These are phyloP conservation scores for Suillus tomentosus DNA, from an alignment of 768 basidiomycete genomes.

Conservation along the genomic window DNA sequence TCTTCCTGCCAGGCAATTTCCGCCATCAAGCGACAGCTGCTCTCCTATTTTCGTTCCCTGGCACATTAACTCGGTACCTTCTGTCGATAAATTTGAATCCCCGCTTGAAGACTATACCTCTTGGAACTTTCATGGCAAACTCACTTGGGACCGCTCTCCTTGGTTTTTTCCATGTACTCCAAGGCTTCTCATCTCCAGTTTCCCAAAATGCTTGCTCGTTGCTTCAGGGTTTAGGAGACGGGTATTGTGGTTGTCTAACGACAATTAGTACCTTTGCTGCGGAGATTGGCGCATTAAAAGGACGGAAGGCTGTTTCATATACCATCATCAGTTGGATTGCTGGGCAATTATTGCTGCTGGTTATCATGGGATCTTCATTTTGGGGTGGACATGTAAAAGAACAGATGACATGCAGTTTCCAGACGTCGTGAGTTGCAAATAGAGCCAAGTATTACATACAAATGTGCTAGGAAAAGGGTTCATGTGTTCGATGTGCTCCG, in stretches of 20 bases:
- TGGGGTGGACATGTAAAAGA: conserved; percentile 50
- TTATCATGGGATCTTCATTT: conserved; percentile 71
- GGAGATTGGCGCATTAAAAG: conserved; percentile 64
- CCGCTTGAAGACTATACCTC: conserved; percentile 59
- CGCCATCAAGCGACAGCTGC: conserved; percentile 85
- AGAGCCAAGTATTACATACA: conserved; percentile 6
- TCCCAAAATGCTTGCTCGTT: conserved; percentile 65
- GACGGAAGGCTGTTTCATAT: conserved; percentile 68
- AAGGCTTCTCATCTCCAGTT: conserved; percentile 44
- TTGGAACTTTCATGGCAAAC: conserved; percentile 82
- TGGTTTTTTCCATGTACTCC: conserved; percentile 70
- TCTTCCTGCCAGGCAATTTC: conserved; percentile 64
- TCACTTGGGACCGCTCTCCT: conserved; percentile 81
- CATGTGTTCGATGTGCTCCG: neutral
- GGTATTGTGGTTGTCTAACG: conserved; percentile 93
- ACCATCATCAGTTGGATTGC: conserved; percentile 63
- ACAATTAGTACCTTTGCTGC: conserved; percentile 93
- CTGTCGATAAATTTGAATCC: conserved; percentile 76
- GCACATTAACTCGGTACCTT: conserved; percentile 80
- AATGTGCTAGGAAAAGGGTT: conserved; percentile 11
- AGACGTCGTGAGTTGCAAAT: conserved; percentile 12
- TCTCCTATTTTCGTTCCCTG: conserved; percentile 87
- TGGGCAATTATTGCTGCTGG: conserved; percentile 69
- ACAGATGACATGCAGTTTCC: conserved; percentile 52
- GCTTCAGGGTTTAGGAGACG: conserved; percentile 82